Evolutionary conservation across 2,329 filamentous ascomycete genomes (phyloP), one percentile per base, ranked within the genome.

Genomic region (Thyridium curvatum): DNA sequence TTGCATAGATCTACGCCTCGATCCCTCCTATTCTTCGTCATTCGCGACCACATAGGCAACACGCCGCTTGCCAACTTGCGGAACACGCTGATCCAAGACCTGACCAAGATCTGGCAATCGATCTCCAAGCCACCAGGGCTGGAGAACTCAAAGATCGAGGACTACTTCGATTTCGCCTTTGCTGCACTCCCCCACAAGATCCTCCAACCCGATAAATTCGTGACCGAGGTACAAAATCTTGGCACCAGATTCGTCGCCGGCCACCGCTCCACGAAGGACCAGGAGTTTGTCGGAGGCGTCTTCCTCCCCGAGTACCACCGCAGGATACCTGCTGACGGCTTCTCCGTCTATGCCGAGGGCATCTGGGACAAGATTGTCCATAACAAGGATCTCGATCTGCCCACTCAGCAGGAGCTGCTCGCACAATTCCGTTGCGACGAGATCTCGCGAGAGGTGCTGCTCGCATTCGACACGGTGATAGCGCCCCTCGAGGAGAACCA

Each of bases 131-230:
- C 93, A 4, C 66, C 81, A 26, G 91, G 91, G 1, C 73, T 97
- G 41, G 93, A 98, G 58, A 80, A 81, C 49, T 91, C 91, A 15
- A 80, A 75, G 41, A 97, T 98, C 48, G 86, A 93, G 52, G 91
- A 98, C 58, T 98, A 97, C 67, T 98, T 98, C 55, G 93, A 98
- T 65, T 97, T 98, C 62, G 90, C 89, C 39, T 98, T 98, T 56
- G 87, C 90, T 35, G 89, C 91, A 1, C 74, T 98, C 16, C 93
- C 93, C 4, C 93, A 98, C 71, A 98, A 98, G 69, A 89, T 95
- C 44, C 75, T 97, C 39, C 91, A 97, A 57, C 89, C 86, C 4
- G 90, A 97, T 17, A 86, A 90, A 60, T 98, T 98, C 55, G 72
- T 84, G 30, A 67, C 77, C 30, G 90, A 94, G 55, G 85, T 94